Evolutionary conservation across 164 flowering plant genomes (phyloP).

Genomic region (Chimonanthus praecox): DNA sequence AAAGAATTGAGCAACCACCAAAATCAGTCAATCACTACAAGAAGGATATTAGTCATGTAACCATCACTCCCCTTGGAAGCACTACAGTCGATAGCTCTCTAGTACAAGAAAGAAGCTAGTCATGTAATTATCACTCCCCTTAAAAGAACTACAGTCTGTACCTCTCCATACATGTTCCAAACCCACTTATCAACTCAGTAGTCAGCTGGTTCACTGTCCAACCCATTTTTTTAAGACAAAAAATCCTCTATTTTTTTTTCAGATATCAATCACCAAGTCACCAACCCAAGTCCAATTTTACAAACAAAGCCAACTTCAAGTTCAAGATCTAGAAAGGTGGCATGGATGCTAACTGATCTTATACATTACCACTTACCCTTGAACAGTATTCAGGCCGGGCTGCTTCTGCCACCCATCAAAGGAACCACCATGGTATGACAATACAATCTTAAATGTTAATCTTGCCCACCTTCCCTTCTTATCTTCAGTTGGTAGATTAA

Average conservation of each 20-base stretch:
- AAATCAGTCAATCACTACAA: neutral
- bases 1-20: neutral
- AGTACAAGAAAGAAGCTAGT: neutral
- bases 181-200: neutral
- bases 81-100: neutral
- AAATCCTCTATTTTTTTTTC: too few relatives aligned
- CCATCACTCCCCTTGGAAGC: neutral
- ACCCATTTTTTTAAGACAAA: neutral
- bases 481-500: slow-evolving; percentile 14
- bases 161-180: neutral
- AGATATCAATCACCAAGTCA: too few relatives aligned
- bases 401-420: slow-evolving; percentile 99
- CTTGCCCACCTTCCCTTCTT: slow-evolving; percentile 77
- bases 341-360: neutral
- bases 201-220: neutral
- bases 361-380: slow-evolving; percentile 42
- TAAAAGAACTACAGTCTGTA: neutral
- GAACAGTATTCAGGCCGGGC: slow-evolving; percentile 84
- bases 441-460: slow-evolving; percentile 58
- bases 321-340: neutral
- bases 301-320: neutral
- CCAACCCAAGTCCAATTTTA: neutral
- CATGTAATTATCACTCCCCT: neutral
- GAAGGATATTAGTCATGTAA: neutral
- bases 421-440: slow-evolving; percentile 74